Base-by-base conservation (phyloP, 2,329 filamentous ascomycete genomes). In the Taxawa tesnikishii region DNA sequence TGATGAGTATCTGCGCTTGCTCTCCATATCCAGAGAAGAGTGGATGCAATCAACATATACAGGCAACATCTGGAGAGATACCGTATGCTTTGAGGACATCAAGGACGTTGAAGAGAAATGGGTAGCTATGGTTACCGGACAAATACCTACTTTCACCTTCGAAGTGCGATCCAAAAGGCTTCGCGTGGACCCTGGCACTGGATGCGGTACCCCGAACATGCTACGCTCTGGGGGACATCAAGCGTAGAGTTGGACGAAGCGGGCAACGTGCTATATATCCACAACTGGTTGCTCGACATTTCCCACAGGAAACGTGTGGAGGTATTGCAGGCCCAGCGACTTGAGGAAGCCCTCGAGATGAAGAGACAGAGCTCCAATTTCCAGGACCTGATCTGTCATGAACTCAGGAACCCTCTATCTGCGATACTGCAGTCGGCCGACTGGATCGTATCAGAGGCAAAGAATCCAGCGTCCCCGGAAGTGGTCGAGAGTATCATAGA, bases 361-460 rank as follows among this genome's bases (percentile, higher is more conserved):
- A 58, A 56, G 30, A 37, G 50, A 13, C 47, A 52, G 28, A 53
- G 47, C 2, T 52, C 56, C 34, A 51, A 51, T 19, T 58, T 58
- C 33, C 55, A 56, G 12, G 54, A 55, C 37, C 54, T 54, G 49
- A 45, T 45, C 1, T 55, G 49, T 7, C 56, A 61, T 35, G 59
- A 62, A 33, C 60, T 63, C 48, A 45, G 60, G 2, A 64, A 63
- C 32, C 59, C 59, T 2, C 46, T 63, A 0, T 52, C 47, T 17
- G 60, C 61, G 1, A 62, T 65, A 17, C 43, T 64, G 4, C 59
- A 62, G 24, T 58, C 53, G 31, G 60, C 60, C 3, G 61, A 65
- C 25, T 53, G 52, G 2, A 62, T 64, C 25, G 44, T 54, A 7
- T 50, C 44, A 13, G n/a, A n/a, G n/a, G 53, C 48, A 0, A 40